Percentiles rank a stretch among this genome's conserved stretches.
Conservation (phyloP, 495 filamentous ascomycete genomes). For the Penicillium cataractarum region DNA sequence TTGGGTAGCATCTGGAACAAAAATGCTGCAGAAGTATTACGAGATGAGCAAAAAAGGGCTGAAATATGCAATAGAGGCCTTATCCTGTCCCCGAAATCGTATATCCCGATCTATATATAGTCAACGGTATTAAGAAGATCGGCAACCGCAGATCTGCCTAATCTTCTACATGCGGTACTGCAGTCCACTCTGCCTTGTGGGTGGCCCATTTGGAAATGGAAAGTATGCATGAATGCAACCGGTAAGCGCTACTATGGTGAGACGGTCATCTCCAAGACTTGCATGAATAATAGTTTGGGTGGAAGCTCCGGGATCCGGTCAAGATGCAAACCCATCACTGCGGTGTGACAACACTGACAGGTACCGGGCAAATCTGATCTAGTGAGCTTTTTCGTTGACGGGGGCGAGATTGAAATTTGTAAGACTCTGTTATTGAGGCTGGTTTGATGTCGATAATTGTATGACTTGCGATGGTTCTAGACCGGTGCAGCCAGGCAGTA, state of each 20-base stretch:
- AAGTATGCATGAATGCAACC: constrained; percentile 7
- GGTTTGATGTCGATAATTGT: constrained; percentile 2
- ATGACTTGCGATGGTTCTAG: constrained; percentile 9
- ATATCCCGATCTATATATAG: constrained; percentile 8
- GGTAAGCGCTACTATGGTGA: constrained; percentile 2
- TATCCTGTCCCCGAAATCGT: neutral
- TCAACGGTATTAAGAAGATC: constrained; percentile 4
- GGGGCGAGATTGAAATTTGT: constrained; percentile 24
- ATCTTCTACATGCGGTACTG: too few relatives aligned
- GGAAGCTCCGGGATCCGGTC: constrained; percentile 23
- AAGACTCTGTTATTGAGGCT: constrained; percentile 15
- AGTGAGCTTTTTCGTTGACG: constrained; percentile 17
- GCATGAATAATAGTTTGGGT: constrained; percentile 13
- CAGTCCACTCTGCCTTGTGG: constrained; percentile 8
- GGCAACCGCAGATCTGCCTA: constrained; percentile 19
- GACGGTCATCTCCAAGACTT: neutral
- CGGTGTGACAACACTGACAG: constrained; percentile 32
- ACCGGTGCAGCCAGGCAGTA: neutral
- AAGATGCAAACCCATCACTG: constrained; percentile 26
- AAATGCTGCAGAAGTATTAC: neutral
- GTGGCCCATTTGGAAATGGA: constrained; percentile 7
- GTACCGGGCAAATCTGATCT: constrained; percentile 27
- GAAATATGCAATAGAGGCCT: neutral
- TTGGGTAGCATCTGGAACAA: constrained; percentile 3
- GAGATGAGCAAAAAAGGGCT: neutral